phyloP scores from a whole-genome alignment of 495 filamentous ascomycete species.

The Polyplosphaeria fusca region DNA sequence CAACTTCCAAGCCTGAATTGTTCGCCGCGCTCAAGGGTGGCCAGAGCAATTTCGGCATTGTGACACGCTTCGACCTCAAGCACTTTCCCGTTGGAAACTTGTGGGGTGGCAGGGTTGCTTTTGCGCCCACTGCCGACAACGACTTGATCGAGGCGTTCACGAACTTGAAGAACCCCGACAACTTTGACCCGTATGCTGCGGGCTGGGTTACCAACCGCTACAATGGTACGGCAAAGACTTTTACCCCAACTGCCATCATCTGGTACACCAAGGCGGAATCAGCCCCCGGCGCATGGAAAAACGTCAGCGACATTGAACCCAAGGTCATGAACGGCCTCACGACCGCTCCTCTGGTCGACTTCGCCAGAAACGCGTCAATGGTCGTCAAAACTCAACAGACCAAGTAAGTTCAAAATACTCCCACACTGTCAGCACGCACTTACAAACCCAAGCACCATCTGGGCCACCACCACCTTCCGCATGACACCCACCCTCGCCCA shows the following conservation, averaged over 20 bases:
- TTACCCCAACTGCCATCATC: neutral
- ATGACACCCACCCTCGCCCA: constrained; percentile 15
- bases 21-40: constrained; percentile 46
- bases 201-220: constrained; percentile 9
- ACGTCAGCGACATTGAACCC: neutral
- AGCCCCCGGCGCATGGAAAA: constrained; percentile 1
- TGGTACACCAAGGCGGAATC: constrained; percentile 17
- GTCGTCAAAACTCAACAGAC: neutral
- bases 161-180: neutral
- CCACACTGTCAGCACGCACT: neutral
- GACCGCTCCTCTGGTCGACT: neutral
- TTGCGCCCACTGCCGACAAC: neutral
- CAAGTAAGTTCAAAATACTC: constrained; percentile 6
- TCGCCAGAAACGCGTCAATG: constrained; percentile 1
- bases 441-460: constrained; percentile 5
- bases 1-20: constrained; percentile 38
- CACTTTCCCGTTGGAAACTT: constrained; percentile 29
- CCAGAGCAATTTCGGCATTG: constrained; percentile 47
- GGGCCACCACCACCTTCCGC: constrained; percentile 16
- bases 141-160: constrained; percentile 4
- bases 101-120: constrained; percentile 32
- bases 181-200: constrained; percentile 21
- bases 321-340: constrained; percentile 8
- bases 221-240: neutral
- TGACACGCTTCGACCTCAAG: constrained; percentile 36